Evolutionary conservation across 1,284 basidiomycete genomes (phyloP).

Genomic region (Leccinum subatratum): DNA sequence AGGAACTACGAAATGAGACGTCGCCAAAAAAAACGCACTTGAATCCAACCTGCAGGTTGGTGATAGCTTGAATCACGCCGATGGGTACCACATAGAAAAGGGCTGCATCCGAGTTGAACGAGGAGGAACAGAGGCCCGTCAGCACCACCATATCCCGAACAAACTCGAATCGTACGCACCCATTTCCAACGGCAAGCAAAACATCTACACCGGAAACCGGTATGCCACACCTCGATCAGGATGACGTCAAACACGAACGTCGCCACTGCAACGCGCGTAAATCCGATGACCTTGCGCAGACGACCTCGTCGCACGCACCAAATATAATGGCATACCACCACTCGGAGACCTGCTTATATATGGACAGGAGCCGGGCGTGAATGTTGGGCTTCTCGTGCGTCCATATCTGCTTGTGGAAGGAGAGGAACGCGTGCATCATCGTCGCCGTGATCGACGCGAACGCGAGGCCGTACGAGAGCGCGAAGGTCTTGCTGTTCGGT

Average conservation of each 20-base stretch:
- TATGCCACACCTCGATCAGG: slow-evolving; percentile 55
- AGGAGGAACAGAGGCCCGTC: neutral
- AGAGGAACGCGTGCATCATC: slow-evolving; percentile 63
- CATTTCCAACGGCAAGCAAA: slow-evolving; percentile 38
- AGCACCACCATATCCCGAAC: neutral
- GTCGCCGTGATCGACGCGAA: slow-evolving; percentile 69
- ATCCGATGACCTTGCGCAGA: no score
- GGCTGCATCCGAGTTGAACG: slow-evolving; percentile 16
- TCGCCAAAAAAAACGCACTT: slow-evolving; percentile 28
- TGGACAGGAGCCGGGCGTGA: slow-evolving; percentile 43
- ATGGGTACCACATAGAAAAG: slow-evolving; percentile 55
- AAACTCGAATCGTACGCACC: slow-evolving; percentile 7
- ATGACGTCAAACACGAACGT: slow-evolving; percentile 58
- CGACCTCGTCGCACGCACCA: no score
- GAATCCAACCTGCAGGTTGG: slow-evolving; percentile 49
- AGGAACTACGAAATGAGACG: neutral
- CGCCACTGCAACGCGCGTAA: no score
- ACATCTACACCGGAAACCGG: slow-evolving; percentile 52
- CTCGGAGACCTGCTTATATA: slow-evolving; percentile 67
- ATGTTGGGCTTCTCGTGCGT: slow-evolving; percentile 65
- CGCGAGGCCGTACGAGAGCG: slow-evolving; percentile 63
- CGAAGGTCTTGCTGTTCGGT: slow-evolving; percentile 43
- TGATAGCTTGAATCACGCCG: slow-evolving; percentile 34
- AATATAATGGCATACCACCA: slow-evolving; percentile 57
- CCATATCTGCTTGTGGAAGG: slow-evolving; percentile 67